Conservation (phyloP, 176 grass and related monocot genomes). For the Rhynchospora pubera region DNA sequence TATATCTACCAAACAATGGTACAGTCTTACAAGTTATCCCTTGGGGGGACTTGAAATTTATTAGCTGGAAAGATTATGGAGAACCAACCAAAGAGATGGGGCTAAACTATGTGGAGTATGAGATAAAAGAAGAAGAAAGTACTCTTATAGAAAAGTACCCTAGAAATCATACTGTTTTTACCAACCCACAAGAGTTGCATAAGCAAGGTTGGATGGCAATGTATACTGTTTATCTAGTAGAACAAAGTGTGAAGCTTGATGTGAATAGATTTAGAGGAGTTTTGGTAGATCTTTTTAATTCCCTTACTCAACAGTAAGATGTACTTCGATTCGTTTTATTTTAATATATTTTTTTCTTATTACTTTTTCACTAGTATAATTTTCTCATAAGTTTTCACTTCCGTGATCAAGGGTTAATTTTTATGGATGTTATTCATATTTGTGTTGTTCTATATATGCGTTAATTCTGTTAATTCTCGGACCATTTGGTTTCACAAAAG, state of each 20-base stretch:
- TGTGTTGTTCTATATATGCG: neutral
- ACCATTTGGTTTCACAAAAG: neutral
- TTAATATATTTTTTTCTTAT: neutral
- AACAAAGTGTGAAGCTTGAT: slow-evolving; percentile 77
- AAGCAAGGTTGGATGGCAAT: slow-evolving; percentile 53
- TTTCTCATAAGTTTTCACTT: slow-evolving; percentile 2
- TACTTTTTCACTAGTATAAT: neutral
- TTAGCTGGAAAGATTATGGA: slow-evolving; percentile 58
- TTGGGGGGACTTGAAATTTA: slow-evolving; percentile 62
- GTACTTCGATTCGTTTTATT: neutral
- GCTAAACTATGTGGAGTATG: slow-evolving; percentile 69
- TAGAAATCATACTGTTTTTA: slow-evolving; percentile 59
- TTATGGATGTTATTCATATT: neutral
- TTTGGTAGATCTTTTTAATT: slow-evolving; percentile 50
- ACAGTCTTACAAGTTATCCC: slow-evolving; percentile 70
- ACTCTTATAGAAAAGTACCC: slow-evolving; percentile 57
- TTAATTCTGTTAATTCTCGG: neutral
- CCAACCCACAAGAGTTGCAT: slow-evolving; percentile 52
- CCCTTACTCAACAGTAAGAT: slow-evolving; percentile 39
- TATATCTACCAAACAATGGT: slow-evolving; percentile 61
- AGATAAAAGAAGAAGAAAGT: slow-evolving; percentile 62
- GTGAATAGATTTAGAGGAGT: slow-evolving; percentile 51
- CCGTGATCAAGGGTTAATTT: neutral
- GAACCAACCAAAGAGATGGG: slow-evolving; percentile 55
- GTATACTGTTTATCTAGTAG: slow-evolving; percentile 60